Percentiles rank a stretch among this genome's conserved stretches.
These are phyloP conservation scores for Paratinospora sagittata DNA, from an alignment of 164 flowering plant genomes.

Conservation along the genomic window DNA sequence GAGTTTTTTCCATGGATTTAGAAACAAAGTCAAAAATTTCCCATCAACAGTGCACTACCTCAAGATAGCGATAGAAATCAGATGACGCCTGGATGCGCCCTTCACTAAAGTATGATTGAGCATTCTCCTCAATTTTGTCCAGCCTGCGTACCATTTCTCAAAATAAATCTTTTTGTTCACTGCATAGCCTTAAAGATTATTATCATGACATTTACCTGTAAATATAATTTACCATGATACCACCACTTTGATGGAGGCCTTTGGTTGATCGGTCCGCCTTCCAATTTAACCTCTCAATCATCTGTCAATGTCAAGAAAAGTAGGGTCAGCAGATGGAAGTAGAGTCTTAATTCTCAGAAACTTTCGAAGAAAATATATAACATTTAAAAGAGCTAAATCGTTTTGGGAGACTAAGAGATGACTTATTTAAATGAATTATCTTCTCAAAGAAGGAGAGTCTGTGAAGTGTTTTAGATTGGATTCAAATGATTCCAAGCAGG, in stretches of 20 bases:
- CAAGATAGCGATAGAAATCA: constrained; percentile 25
- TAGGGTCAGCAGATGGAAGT: constrained; percentile 3
- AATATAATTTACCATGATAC: constrained; percentile 90
- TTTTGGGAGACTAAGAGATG: no score
- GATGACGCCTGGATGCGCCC: constrained; percentile 57
- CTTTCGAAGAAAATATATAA: background rate
- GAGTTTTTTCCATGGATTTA: background rate
- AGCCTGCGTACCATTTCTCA: constrained; percentile 43
- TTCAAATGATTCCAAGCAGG: no score
- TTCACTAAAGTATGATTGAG: constrained; percentile 65
- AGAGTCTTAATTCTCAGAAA: background rate
- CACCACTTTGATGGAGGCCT: constrained; percentile 78
- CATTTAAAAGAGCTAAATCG: no score
- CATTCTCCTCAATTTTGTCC: constrained; percentile 83
- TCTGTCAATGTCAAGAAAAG: constrained; percentile 28
- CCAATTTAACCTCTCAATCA: constrained; percentile 85
- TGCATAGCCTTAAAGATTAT: background rate
- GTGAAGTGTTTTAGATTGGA: no score
- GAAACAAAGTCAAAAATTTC: background rate
- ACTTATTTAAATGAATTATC: no score
- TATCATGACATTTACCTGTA: constrained; percentile 47
- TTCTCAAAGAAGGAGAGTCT: no score
- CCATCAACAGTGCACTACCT: constrained; percentile 10
- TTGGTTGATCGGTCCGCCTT: constrained; percentile 86
- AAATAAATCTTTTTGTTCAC: background rate